Evolutionary conservation across 2,329 filamentous ascomycete species (phyloP), one percentile per base, ranked within the genome.

Genomic region (Calonectria multiphialidica): DNA sequence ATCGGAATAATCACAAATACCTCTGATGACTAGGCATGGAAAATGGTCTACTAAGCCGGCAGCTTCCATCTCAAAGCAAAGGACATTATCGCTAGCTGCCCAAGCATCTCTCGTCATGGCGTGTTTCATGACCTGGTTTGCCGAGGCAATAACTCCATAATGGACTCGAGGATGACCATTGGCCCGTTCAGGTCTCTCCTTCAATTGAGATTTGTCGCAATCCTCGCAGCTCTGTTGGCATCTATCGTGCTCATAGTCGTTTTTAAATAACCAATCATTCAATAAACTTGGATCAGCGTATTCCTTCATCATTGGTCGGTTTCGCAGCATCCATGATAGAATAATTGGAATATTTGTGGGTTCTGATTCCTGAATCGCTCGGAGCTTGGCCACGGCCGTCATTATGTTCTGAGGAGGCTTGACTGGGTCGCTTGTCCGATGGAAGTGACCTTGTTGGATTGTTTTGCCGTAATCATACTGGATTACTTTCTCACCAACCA

Each of bases 51-150:
- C 49, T 5, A 62, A 10, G 7, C 57, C 37, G 13, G 50, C 50
- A 7, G 50, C 50, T 21, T 82, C 81, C 81, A 80, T 83, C 25
- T 83, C 79, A 9, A 82, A 75, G 2, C 81, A 82, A 0, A 80
- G 62, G 0, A 78, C 65, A 0, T 73, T 72, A 0, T 72, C 64
- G 1, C 75, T 47, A 0, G 45, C n/a, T 0, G 79, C 76, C 8
- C 84, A 68, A 0, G 68, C 15, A 40, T 87, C 83, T 6, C 57
- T 21, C 15, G 37, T 44, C 45, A 10, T 21, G n/a, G 25, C 61
- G 21, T 64, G 28, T 50, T 33, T 49, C 13, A 64, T 64, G 13
- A 64, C 61, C 42, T 45, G 42, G 9, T 45, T 45, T 21, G 42
- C 42, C 7, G 42, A 45, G 18, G 42, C 42, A 21, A 45, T 45